Conservation (phyloP, 176 grass and related monocot genomes). For the Saccharum officinarum region DNA sequence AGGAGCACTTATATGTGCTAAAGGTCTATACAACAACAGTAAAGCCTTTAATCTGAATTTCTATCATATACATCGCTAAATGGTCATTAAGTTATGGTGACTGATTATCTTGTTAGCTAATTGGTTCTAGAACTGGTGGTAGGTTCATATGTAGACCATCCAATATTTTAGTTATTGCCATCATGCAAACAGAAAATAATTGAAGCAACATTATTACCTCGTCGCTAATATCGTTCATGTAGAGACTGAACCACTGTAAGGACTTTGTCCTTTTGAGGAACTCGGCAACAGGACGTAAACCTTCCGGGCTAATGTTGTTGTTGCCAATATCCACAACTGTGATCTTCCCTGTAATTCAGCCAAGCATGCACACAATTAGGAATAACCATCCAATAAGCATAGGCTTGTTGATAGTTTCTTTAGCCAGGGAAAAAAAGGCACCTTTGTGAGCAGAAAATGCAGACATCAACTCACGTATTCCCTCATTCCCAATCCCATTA, state of each 20-base stretch:
- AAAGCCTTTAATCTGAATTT: neutral
- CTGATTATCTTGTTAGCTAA: neutral
- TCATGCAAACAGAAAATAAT: constrained; percentile 8
- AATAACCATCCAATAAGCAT: constrained; percentile 15
- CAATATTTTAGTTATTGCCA: neutral
- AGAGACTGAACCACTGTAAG: constrained; percentile 93
- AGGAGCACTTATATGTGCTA: neutral
- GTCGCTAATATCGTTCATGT: constrained; percentile 92
- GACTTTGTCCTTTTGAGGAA: constrained; percentile 80
- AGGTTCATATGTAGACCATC: neutral
- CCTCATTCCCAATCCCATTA: constrained; percentile 92
- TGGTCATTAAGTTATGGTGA: neutral
- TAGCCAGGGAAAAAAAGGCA: constrained; percentile 42
- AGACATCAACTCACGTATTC: constrained; percentile 57
- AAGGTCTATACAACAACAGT: neutral
- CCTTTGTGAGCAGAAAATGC: constrained; percentile 79
- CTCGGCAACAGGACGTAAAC: constrained; percentile 70
- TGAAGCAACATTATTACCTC: constrained; percentile 52
- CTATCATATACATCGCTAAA: neutral
- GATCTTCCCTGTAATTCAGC: constrained; percentile 64
- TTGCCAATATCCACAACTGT: constrained; percentile 93
- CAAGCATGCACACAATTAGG: constrained; percentile 29
- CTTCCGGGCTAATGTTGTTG: constrained; percentile 81
- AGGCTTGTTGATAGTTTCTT: constrained; percentile 32
- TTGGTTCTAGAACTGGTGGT: neutral